Conservation (phyloP, 495 filamentous ascomycete genomes). For the Aeminium ludgeri region DNA sequence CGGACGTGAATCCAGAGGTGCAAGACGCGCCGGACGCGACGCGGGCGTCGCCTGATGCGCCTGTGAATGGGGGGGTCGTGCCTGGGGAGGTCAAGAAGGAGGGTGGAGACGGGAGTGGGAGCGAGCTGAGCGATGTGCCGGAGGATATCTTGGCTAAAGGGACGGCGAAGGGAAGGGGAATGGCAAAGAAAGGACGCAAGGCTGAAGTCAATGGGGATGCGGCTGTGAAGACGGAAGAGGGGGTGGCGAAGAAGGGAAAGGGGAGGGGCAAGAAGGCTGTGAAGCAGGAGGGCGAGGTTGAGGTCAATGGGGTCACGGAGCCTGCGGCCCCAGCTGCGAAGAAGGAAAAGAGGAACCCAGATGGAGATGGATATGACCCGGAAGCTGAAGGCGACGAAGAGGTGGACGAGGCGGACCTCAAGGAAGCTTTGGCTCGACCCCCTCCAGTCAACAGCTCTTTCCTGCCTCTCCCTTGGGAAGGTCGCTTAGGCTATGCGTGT, state of each 20-base stretch:
- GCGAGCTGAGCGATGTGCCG: constrained; percentile 18
- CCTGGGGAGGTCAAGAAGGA: constrained; percentile 15
- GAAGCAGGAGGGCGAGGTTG: constrained; percentile 13
- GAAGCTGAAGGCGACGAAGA: constrained; percentile 27
- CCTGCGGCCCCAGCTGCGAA: constrained; percentile 18
- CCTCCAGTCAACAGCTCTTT: constrained; percentile 75
- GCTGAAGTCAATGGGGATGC: constrained; percentile 17
- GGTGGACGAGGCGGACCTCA: constrained; percentile 25
- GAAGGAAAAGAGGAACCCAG: constrained; percentile 15
- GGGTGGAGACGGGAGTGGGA: constrained; percentile 6
- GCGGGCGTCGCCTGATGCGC: constrained; percentile 28
- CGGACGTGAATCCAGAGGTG: constrained; percentile 27
- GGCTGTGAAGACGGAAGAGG: constrained; percentile 17
- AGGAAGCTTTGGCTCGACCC: constrained; percentile 37
- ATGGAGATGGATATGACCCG: constrained; percentile 17
- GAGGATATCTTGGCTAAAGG: constrained; percentile 5
- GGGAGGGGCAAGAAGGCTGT: constrained; percentile 3
- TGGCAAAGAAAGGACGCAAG: constrained; percentile 3
- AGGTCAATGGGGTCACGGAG: constrained; percentile 19
- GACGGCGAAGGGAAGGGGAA: not conserved
- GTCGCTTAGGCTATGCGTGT: constrained; percentile 74
- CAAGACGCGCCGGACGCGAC: constrained; percentile 29
- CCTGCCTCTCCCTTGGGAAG: constrained; percentile 85
- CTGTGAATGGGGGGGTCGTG: constrained; percentile 24
- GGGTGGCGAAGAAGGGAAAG: constrained; percentile 17